Base-by-base conservation (phyloP, 768 basidiomycete genomes). In the Paxillus rubicundulus region DNA sequence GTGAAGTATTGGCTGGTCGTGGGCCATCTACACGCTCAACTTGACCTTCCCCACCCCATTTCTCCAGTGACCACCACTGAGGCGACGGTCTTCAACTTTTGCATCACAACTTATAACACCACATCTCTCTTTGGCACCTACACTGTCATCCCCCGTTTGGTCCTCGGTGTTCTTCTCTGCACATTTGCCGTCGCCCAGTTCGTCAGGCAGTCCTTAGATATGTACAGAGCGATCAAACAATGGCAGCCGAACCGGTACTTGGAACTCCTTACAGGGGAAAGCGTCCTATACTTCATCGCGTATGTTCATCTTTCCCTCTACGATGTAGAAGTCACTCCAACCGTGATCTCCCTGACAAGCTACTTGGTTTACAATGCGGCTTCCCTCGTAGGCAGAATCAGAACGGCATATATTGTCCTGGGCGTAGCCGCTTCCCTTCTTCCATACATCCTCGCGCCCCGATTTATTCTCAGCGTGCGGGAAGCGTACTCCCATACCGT, bases 201-300 rank as follows among this genome's bases (percentile, higher is more conserved):
- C 8, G 2, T 42, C 34, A 45, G 10, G 13, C 38, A 53, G 12
- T 27, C 44, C 0, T 0, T 61, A 8, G 41, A 49, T 3, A 52
- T 50, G 46, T 47, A 61, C 42, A 50, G n/a, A 5, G 3, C 39
- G 14, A 56, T 54, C 0, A 59, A 49, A 10, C 34, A 9, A 5
- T 62, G 54, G 54, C 18, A 45, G 4, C 17, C 18, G 5, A 62
- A 50, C 21, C 47, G n/a, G 0, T 36, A 21, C 14, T 50, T 62
- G 43, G 8, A 32, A 12, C 30, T 52, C 1, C 47, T 61, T n/a
- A 9, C 42, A 10, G 43, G 36, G 5, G 57, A 62, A 17, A 61
- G 57, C 2, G n/a, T 47, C 1, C n/a, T 42, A 2, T 62, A 62
- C 41, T 62, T 59, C 17, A 1, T 55, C n/a, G 32, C 54, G 61